A percentile compares a stretch with the other conserved stretches of the same genome.
These are phyloP conservation scores for Flaveria bidentis DNA, from an alignment of 129 eudicot genomes.

Conservation along the genomic window DNA sequence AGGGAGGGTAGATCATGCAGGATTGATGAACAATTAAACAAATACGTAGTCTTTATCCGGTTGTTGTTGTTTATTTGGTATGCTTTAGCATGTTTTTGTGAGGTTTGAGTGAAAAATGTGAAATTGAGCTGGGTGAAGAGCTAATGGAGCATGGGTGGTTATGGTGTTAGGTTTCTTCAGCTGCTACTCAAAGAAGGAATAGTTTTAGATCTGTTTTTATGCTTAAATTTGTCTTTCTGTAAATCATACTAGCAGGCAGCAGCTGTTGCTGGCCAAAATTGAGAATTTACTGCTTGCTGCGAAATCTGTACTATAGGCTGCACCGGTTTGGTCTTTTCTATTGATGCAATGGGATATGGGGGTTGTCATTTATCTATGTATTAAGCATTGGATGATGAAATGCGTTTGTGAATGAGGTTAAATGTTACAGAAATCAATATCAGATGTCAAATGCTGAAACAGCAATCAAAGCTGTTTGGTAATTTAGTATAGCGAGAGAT, in stretches of 20 bases:
- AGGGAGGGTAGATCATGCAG: conserved; percentile 20
- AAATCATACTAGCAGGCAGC: background rate
- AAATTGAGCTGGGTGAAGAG: conserved; percentile 9
- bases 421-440: background rate
- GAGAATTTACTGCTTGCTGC: background rate
- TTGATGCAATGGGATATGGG: too few relatives aligned
- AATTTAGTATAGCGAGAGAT: background rate
- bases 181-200: background rate
- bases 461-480: background rate
- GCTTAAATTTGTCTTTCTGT: too few relatives aligned
- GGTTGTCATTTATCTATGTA: background rate
- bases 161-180: background rate
- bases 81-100: background rate
- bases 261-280: conserved; percentile 13
- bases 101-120: conserved; percentile 9
- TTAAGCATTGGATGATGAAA: background rate
- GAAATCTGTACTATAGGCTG: background rate
- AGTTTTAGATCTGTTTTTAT: too few relatives aligned
- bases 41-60: background rate
- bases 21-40: background rate
- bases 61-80: background rate
- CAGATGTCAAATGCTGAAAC: background rate
- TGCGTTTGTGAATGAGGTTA: conserved; percentile 9
- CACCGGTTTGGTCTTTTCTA: background rate
- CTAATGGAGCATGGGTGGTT: background rate